These are phyloP conservation scores for Peronospora belbahrii DNA, from an alignment of 352 stramenopile species.

Conservation along the genomic window DNA sequence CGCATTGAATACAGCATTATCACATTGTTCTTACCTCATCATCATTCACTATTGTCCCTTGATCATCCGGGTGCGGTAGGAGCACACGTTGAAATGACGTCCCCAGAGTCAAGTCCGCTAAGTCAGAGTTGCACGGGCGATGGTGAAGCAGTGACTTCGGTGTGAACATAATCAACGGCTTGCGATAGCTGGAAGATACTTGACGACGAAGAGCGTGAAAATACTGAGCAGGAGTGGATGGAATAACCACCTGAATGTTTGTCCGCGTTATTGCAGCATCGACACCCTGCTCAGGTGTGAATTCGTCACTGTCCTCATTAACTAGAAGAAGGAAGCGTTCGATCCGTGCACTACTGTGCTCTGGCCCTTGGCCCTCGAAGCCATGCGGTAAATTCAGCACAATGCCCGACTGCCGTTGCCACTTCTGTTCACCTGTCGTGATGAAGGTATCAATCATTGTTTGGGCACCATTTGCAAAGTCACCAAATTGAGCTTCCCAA, in stretches of 20 bases:
- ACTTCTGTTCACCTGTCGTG: constrained; percentile 78
- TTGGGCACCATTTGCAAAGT: constrained; percentile 85
- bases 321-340: constrained; percentile 79
- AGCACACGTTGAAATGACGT: constrained; percentile 65
- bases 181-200: constrained; percentile 59
- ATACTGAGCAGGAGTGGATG: constrained; percentile 91
- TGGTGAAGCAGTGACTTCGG: constrained; percentile 83
- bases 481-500: constrained; percentile 90
- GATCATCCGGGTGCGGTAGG: constrained; percentile 63
- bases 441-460: constrained; percentile 87
- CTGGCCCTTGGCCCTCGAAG: constrained; percentile 81
- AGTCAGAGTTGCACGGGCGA: constrained; percentile 69
- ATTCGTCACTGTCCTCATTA: constrained; percentile 67
- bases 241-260: constrained; percentile 75
- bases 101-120: constrained; percentile 49
- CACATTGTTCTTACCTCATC: constrained; percentile 35
- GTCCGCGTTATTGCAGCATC: constrained; percentile 39
- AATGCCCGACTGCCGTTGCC: constrained; percentile 85
- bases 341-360: constrained; percentile 79
- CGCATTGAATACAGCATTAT: not conserved
- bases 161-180: constrained; percentile 74
- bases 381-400: constrained; percentile 76
- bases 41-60: constrained; percentile 52
- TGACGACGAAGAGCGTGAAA: constrained; percentile 92
- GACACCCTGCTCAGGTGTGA: constrained; percentile 32